Base-by-base conservation (phyloP, 2,329 filamentous ascomycete species). In the Phoma herbarum region DNA sequence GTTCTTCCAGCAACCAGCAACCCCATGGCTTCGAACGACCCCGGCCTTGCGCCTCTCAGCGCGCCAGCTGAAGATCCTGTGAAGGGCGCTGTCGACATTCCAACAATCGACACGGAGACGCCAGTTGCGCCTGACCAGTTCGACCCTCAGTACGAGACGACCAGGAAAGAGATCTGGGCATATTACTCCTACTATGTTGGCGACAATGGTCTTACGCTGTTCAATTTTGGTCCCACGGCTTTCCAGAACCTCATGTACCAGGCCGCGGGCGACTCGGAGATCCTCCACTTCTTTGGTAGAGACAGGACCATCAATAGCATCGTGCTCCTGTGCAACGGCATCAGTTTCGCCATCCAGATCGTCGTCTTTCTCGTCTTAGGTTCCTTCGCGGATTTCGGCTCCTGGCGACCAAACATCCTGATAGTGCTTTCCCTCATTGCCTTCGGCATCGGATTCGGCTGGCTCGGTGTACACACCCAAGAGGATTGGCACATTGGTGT, bases 331-430 rank as follows among this genome's bases (percentile, higher is more conserved):
- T 82, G 82, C 70, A 90, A 90, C 67, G 88, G 88, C 52, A 86
- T 90, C 55, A 87, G 84, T 16, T 91, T 91, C 69, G 86, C 87
- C 1, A 83, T 89, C 33, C 88, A 90, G 70, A 83, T 87, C 26
- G 80, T 85, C 8, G 68, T 86, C 5, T 85, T 86, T 66, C 75
- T 86, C 25, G 66, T 81, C 57, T 78, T 85, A 2, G 84, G 84
- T 52, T 79, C 80, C 0, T 84, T 83, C 61, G 83, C 83, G 63
- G 88, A 90, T 71, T 91, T 90, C 69, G 88, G 88, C 3, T 82
- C 82, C 12, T 88, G 88, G 75, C 53, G 67, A 16, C 77, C 90
- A 9, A 82, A 90, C 47, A 82, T 81, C 9, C 81, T 88, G 62
- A 88, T 86, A 3, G 63, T 88, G 8, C 67, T 89, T 33, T 86